Conservation (phyloP, 345 rosid species). For the Pelargonium nanum region DNA sequence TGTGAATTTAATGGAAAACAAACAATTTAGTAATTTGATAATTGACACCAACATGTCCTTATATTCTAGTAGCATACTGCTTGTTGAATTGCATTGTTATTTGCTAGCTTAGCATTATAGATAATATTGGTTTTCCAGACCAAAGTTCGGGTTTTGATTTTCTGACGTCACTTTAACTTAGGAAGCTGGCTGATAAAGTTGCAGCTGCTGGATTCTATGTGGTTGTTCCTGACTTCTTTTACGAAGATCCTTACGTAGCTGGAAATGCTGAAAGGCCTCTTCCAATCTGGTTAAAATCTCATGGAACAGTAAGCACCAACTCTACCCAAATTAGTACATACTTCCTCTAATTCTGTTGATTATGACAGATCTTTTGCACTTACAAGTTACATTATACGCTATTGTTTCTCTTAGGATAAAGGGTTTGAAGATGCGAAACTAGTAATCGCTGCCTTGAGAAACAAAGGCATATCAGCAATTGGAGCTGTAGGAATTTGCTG, state of each 20-base stretch:
- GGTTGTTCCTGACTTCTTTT: slow-evolving; percentile 31
- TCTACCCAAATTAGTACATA: too few relatives aligned
- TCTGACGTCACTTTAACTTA: slow-evolving; percentile 1
- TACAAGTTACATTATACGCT: too few relatives aligned
- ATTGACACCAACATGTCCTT: too few relatives aligned
- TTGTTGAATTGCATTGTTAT: too few relatives aligned
- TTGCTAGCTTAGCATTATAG: not conserved
- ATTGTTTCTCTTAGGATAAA: slow-evolving; percentile 39
- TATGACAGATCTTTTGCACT: too few relatives aligned
- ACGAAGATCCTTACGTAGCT: slow-evolving; percentile 25
- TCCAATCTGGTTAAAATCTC: slow-evolving; percentile 19
- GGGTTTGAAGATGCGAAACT: slow-evolving; percentile 62
- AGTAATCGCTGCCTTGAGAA: slow-evolving; percentile 44
- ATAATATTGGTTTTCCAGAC: not conserved
- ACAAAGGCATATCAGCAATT: slow-evolving; percentile 36
- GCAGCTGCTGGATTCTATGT: slow-evolving; percentile 29
- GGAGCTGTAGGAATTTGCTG: slow-evolving; percentile 41
- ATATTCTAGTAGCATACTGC: too few relatives aligned
- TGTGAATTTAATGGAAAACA: too few relatives aligned
- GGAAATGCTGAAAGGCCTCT: slow-evolving; percentile 19
- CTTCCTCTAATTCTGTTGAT: not conserved
- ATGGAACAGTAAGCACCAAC: slow-evolving; percentile 18
- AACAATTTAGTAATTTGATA: too few relatives aligned
- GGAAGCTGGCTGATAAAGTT: slow-evolving; percentile 36
- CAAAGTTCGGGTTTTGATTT: too few relatives aligned